Percentiles rank a stretch among this genome's conserved stretches.
Evolutionary conservation across 108 stramenopile genomes (phyloP).

Genomic region (Bacterosira constricta): DNA sequence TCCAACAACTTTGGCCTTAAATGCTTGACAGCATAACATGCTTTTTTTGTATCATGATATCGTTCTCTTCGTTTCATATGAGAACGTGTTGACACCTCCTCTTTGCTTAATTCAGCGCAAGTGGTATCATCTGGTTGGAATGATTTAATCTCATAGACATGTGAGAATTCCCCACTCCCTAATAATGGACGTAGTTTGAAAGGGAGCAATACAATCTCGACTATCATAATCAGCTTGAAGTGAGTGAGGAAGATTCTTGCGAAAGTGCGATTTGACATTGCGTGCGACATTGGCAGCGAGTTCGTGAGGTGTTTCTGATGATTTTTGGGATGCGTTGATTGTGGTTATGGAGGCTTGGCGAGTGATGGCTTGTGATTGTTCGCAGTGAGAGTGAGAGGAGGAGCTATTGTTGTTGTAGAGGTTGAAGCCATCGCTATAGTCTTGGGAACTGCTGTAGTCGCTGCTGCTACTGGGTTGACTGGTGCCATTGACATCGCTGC

Average conservation of each 20-base stretch:
- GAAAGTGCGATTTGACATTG: constrained; percentile 3
- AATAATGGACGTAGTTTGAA: constrained; percentile 7
- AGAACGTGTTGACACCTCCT: background rate
- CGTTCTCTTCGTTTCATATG: constrained; percentile 8
- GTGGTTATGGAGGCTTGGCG: no score
- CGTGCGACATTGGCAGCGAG: constrained; percentile 12
- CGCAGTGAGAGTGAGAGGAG: no score
- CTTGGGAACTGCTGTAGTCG: no score
- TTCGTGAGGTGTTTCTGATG: constrained; percentile 1
- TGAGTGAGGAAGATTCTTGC: constrained; percentile 2
- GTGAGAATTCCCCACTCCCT: constrained; percentile 30
- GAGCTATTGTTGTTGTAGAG: no score
- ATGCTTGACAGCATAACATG: constrained; percentile 15
- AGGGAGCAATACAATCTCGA: constrained; percentile 14
- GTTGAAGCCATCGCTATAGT: no score
- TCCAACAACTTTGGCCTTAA: background rate
- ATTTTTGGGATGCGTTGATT: no score
- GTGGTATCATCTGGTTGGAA: constrained; percentile 2
- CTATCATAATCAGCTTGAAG: constrained; percentile 11
- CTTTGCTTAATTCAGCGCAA: background rate
- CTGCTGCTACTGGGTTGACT: no score
- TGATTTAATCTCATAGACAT: constrained; percentile 19
- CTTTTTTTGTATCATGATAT: constrained; percentile 7
- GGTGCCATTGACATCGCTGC: no score
- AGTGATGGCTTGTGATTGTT: no score